Conservation (phyloP, 345 rosid species). For the Noccaea caerulescens region DNA sequence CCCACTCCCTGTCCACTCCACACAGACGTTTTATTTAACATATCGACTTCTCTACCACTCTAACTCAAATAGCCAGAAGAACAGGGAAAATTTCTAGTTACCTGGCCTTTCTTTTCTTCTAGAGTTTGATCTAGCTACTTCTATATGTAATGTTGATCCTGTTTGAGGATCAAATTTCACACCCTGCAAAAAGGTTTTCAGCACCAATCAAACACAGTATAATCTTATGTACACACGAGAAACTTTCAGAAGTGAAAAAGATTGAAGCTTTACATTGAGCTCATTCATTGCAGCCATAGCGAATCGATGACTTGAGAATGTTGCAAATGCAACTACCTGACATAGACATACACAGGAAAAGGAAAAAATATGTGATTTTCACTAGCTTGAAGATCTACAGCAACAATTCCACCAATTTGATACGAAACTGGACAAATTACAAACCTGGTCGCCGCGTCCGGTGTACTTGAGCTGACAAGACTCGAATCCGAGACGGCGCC, state of each 20-base stretch:
- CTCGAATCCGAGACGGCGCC: constrained; percentile 74
- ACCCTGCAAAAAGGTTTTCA: constrained; percentile 51
- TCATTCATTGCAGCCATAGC: constrained; percentile 73
- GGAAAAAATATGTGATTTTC: neutral
- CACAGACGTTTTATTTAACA: neutral
- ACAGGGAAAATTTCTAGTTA: constrained; percentile 19
- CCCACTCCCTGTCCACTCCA: constrained; percentile 55
- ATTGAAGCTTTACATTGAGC: constrained; percentile 62
- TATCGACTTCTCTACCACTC: neutral
- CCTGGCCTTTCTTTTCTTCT: constrained; percentile 77
- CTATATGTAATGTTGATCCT: constrained; percentile 75
- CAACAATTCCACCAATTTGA: neutral
- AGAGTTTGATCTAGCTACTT: constrained; percentile 86
- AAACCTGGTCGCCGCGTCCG: constrained; percentile 88
- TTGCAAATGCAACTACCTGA: constrained; percentile 93
- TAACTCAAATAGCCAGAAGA: constrained; percentile 18
- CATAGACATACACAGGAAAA: neutral
- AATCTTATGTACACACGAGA: constrained; percentile 15
- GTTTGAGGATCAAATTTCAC: constrained; percentile 85
- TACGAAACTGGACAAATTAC: neutral
- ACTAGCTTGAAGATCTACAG: constrained; percentile 3
- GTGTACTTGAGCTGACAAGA: constrained; percentile 91
- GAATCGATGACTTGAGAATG: constrained; percentile 71
- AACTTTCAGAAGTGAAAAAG: neutral
- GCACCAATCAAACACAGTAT: constrained; percentile 15